These are phyloP conservation scores for Breynia disticha DNA, from an alignment of 441 rosid species.

Conservation along the genomic window DNA sequence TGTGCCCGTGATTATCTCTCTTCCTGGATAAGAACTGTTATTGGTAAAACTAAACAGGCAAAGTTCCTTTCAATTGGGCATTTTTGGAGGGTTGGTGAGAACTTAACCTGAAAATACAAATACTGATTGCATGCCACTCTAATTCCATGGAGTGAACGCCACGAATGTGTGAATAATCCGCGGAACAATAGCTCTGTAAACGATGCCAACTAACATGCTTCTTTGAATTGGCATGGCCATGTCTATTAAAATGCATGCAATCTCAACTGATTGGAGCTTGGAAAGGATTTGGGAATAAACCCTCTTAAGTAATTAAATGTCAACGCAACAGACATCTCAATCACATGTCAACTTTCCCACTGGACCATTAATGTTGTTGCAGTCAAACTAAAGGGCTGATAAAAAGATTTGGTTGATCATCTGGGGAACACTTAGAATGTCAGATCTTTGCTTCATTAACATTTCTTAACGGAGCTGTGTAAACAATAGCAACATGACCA, in stretches of 20 bases:
- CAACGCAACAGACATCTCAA: constrained; percentile 23
- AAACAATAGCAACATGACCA: too few species aligned
- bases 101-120: too few species aligned
- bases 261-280: not conserved
- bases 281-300: not conserved
- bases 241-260: not conserved
- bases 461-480: too few species aligned
- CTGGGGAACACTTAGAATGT: too few species aligned
- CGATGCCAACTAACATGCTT: constrained; percentile 40
- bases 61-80: too few species aligned
- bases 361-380: not conserved
- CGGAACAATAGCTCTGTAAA: constrained; percentile 24
- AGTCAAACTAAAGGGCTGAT: not conserved
- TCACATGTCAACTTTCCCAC: not conserved
- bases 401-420: not conserved
- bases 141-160: constrained; percentile 48
- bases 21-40: too few species aligned
- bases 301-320: not conserved
- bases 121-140: too few species aligned
- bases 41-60: too few species aligned
- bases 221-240: not conserved
- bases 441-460: too few species aligned
- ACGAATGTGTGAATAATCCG: constrained; percentile 22
- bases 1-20: too few species aligned
- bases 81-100: too few species aligned